Conservation (phyloP, 2,329 filamentous ascomycete genomes). For the Pestalotiopsis sp. region DNA sequence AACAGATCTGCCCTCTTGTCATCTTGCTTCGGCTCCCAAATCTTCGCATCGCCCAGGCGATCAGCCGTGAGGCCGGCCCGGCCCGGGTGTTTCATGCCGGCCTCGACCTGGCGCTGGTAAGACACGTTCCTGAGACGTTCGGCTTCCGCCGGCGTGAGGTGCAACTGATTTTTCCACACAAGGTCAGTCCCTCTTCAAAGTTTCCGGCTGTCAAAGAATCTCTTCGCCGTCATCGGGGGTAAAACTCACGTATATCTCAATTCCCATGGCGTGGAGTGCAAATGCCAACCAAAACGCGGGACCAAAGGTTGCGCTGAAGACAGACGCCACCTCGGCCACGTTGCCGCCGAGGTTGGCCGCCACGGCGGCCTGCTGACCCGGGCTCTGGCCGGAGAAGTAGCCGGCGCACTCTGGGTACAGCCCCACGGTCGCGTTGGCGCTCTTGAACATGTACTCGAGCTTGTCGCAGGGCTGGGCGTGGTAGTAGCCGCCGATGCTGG, state of each 20-base stretch:
- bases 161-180: slow-evolving; percentile 37
- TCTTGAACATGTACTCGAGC: slow-evolving; percentile 40
- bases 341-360: slow-evolving; percentile 32
- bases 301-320: slow-evolving; percentile 49
- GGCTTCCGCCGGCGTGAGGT: slow-evolving; percentile 52
- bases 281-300: slow-evolving; percentile 54
- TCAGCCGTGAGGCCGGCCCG: slow-evolving; percentile 45
- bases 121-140: slow-evolving; percentile 55
- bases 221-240: not conserved
- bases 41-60: slow-evolving; percentile 22
- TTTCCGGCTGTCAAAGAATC: not conserved
- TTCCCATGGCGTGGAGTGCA: slow-evolving; percentile 47
- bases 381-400: slow-evolving; percentile 33
- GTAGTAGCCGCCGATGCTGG: slow-evolving; percentile 25
- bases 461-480: slow-evolving; percentile 44
- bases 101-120: slow-evolving; percentile 55
- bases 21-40: slow-evolving; percentile 1
- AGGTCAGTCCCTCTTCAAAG: slow-evolving; percentile 14
- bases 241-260: slow-evolving; percentile 47
- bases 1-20: not conserved
- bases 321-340: slow-evolving; percentile 36
- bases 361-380: slow-evolving; percentile 28
- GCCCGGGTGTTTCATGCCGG: slow-evolving; percentile 50
- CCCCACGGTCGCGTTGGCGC: slow-evolving; percentile 26
- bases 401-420: slow-evolving; percentile 46